Percentiles rank a stretch among this genome's conserved stretches.
Evolutionary conservation across 139 green algal species (phyloP).

Genomic region (Micractinium sp.): DNA sequence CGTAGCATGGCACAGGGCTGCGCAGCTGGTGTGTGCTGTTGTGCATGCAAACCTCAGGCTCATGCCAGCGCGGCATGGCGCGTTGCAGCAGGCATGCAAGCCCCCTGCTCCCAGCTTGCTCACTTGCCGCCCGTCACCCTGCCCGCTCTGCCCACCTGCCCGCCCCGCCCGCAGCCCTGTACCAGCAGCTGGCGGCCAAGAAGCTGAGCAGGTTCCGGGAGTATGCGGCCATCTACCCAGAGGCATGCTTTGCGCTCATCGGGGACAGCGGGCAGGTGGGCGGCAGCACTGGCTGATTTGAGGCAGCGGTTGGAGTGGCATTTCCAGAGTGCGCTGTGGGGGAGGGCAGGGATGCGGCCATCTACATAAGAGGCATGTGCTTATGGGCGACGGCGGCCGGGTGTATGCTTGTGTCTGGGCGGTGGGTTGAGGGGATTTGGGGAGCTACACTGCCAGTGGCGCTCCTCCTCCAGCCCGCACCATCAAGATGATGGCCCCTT

Average conservation of each 20-base stretch:
- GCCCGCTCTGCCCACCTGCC: neutral
- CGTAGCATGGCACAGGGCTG: too few relatives aligned
- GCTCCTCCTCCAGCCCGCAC: too few relatives aligned
- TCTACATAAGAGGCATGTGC: constrained; percentile 38
- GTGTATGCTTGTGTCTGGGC: neutral
- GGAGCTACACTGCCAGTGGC: too few relatives aligned
- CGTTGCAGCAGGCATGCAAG: neutral
- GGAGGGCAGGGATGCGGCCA: neutral
- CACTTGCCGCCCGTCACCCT: neutral
- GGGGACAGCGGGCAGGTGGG: constrained; percentile 72
- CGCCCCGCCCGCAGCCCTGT: constrained; percentile 34
- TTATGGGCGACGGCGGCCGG: constrained; percentile 72
- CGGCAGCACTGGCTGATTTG: neutral
- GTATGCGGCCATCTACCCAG: constrained; percentile 67
- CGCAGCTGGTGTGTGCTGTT: too few relatives aligned
- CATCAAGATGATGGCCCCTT: too few relatives aligned
- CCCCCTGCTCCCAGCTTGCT: neutral
- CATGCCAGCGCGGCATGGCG: too few relatives aligned
- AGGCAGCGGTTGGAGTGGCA: neutral
- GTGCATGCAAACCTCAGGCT: too few relatives aligned
- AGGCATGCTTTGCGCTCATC: constrained; percentile 66
- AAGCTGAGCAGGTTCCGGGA: constrained; percentile 63
- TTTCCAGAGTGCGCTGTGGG: too few relatives aligned
- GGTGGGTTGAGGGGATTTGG: too few relatives aligned
- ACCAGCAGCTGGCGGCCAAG: constrained; percentile 53